Base-by-base conservation (phyloP, 208 protist genomes). In the Leishmania arabica region DNA sequence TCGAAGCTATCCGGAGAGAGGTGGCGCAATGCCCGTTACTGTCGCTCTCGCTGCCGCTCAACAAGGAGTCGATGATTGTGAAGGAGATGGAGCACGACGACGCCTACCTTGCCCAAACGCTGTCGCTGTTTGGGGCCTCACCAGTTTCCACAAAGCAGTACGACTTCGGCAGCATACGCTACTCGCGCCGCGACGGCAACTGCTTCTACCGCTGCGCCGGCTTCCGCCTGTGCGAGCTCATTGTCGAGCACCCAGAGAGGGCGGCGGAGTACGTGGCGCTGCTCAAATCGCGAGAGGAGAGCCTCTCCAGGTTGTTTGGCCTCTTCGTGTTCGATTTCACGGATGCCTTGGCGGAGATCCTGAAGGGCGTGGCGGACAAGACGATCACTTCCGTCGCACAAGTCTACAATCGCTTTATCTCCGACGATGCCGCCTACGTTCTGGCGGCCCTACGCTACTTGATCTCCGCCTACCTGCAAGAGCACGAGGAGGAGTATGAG, bases 141-240 rank as follows among this genome's bases (percentile, higher is more conserved):
- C 51, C 11, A 11, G 6, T 62, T 17, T 74, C 79, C 24, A 81
- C 77, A 3, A 78, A 73, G 53, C 45, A 65, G 51, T 80, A 80
- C 72, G 70, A 85, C 71, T 86, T 78, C 69, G 31, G 31, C 2
- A 80, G 71, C 15, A 91, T 97, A 69, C 90, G 91, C 19, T 96
- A 95, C 69, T 84, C 88, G 0, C 84, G 94, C 17, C 87, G 94
- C 15, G 94, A 97, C 74, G 94, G 94, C n/a, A 96, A 95, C 78
- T 97, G 94, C 84, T 97, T 97, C 79, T 97, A 92, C 78, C 92
- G 94, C 19, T 93, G 90, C 58, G 87, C 86, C n/a, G 77, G 86
- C 31, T 97, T 95, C 70, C 81, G 84, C 4, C 58, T 96, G n/a
- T 86, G 90, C 24, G 82, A 91, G 66, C 60, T 88, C 5, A 70